These are phyloP conservation scores for Cladophialophora chaetospira DNA, from an alignment of 2,329 filamentous ascomycete species.

Conservation along the genomic window DNA sequence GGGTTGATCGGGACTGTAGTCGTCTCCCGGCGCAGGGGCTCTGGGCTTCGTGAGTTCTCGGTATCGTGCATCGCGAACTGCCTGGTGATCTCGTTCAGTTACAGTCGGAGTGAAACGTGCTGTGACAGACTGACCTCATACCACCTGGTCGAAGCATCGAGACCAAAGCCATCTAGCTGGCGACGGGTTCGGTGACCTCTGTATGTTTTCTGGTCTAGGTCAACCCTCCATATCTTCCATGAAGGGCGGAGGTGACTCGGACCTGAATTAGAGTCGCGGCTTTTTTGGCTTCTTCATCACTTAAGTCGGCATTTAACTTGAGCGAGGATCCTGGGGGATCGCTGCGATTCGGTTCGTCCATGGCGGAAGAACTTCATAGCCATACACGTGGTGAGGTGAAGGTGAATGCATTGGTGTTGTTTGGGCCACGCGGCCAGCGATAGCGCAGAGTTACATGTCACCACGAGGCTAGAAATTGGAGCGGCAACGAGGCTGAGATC, in stretches of 20 bases:
- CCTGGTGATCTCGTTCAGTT: slow-evolving; percentile 52
- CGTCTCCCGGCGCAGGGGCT: not conserved
- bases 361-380: not conserved
- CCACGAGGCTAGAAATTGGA: not conserved
- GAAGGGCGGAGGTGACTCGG: not conserved
- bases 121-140: slow-evolving; percentile 58
- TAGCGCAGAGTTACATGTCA: not conserved
- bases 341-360: not conserved
- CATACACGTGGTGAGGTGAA: not conserved
- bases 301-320: not conserved
- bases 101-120: not conserved
- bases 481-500: slow-evolving; percentile 20
- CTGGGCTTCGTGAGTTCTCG: slow-evolving; percentile 52
- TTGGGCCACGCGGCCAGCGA: not conserved
- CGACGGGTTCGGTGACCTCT: slow-evolving; percentile 73
- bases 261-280: slow-evolving; percentile 26
- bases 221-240: not conserved
- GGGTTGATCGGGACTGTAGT: not conserved
- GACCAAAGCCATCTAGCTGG: slow-evolving; percentile 67
- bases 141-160: slow-evolving; percentile 73
- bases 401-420: not conserved
- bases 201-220: slow-evolving; percentile 63
- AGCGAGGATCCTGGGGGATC: not conserved
- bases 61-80: slow-evolving; percentile 60
- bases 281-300: slow-evolving; percentile 21